A percentile compares a stretch with the other conserved stretches of the same genome.
phyloP scores from a whole-genome alignment of 225 moss, liverwort and hornwort species.

The Sphagnum contortum region DNA sequence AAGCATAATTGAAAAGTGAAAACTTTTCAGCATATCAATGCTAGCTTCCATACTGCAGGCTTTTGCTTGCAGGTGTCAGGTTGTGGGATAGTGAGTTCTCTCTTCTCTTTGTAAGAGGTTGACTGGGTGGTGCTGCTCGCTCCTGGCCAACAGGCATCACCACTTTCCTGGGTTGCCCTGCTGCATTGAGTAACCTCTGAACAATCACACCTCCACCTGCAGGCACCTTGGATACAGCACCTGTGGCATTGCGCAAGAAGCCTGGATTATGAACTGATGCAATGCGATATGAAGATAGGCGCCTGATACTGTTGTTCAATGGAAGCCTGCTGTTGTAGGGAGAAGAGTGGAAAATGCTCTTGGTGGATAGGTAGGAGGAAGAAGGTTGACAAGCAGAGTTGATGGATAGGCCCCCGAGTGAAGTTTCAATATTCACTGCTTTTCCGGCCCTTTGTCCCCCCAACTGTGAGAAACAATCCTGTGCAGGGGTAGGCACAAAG shows the following conservation, averaged over 20 bases:
- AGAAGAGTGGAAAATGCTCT: slow-evolving; percentile 14
- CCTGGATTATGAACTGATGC: slow-evolving; percentile 47
- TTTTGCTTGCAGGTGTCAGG: slow-evolving; percentile 6
- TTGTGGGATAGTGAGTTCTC: slow-evolving; percentile 9
- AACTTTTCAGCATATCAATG: not conserved
- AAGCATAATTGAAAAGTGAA: too few relatives aligned
- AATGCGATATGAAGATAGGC: slow-evolving; percentile 5
- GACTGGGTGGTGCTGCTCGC: slow-evolving; percentile 1
- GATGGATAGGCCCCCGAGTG: slow-evolving; percentile 49
- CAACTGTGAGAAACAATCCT: slow-evolving; percentile 20
- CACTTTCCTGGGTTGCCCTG: slow-evolving; percentile 90
- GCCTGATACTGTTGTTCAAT: slow-evolving; percentile 2
- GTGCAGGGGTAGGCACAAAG: slow-evolving; percentile 22
- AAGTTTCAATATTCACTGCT: slow-evolving; percentile 22
- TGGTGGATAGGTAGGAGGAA: slow-evolving; percentile 39
- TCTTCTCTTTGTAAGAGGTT: slow-evolving; percentile 4
- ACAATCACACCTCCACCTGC: slow-evolving; percentile 45
- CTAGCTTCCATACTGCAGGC: slow-evolving; percentile 1
- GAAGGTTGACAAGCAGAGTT: slow-evolving; percentile 55
- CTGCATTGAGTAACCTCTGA: slow-evolving; percentile 76
- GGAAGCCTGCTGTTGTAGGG: slow-evolving; percentile 19
- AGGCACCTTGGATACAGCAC: slow-evolving; percentile 20
- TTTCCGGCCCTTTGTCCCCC: slow-evolving; percentile 6
- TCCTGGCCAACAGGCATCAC: slow-evolving; percentile 47
- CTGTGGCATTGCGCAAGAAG: slow-evolving; percentile 51